phyloP scores from a whole-genome alignment of 805 yeast genomes.

The Cyberlindnera sargentensis region DNA sequence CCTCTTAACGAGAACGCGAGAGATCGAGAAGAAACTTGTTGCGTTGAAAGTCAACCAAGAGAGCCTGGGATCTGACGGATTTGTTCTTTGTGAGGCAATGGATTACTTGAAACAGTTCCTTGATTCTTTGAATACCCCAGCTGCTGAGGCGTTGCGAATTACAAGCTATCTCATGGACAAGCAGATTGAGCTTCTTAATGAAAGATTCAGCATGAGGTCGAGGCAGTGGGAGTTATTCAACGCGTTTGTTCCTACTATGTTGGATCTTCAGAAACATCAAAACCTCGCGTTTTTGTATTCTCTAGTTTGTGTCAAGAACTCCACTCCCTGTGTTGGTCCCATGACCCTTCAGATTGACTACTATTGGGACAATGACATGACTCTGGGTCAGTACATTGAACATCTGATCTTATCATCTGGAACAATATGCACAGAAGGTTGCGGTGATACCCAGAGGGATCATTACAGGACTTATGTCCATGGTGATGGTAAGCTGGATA shows the following conservation, averaged over 20 bases:
- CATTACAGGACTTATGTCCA: slow-evolving; percentile 88
- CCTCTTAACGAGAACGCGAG: slow-evolving; percentile 47
- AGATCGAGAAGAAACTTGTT: slow-evolving; percentile 36
- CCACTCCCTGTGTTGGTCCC: slow-evolving; percentile 93
- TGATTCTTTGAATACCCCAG: slow-evolving; percentile 1
- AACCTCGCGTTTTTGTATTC: slow-evolving; percentile 73
- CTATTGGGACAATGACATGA: slow-evolving; percentile 85
- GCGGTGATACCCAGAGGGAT: slow-evolving; percentile 61
- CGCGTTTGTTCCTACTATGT: slow-evolving; percentile 45
- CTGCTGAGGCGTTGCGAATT: slow-evolving; percentile 26
- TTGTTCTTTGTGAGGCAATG: slow-evolving; percentile 6
- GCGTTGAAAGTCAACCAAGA: slow-evolving; percentile 21
- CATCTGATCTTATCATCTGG: slow-evolving; percentile 63
- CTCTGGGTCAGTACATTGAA: slow-evolving; percentile 85
- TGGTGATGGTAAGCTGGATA: slow-evolving; percentile 76
- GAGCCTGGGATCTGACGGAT: slow-evolving; percentile 7
- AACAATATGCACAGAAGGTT: slow-evolving; percentile 70
- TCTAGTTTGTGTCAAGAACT: slow-evolving; percentile 72
- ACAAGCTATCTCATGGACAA: slow-evolving; percentile 26
- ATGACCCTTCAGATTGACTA: slow-evolving; percentile 75
- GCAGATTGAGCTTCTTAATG: slow-evolving; percentile 25
- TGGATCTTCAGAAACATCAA: slow-evolving; percentile 70
- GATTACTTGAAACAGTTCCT: slow-evolving; percentile 12
- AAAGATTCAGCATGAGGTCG: slow-evolving; percentile 26
- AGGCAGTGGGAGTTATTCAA: slow-evolving; percentile 67